Conservation (phyloP, 352 stramenopile species). For the Pythium rishiriense region DNA sequence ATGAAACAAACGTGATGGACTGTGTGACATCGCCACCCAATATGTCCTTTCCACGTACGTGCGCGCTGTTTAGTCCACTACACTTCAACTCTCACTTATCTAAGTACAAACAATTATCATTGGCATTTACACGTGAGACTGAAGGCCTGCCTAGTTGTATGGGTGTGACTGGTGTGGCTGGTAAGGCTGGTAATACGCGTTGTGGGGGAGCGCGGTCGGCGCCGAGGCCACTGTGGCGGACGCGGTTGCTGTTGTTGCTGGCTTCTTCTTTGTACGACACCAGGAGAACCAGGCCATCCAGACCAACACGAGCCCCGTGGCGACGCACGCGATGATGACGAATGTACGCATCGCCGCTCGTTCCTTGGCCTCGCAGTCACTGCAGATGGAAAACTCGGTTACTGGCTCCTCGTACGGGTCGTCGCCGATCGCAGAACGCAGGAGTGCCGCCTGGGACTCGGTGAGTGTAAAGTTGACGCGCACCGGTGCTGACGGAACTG, state of each 20-base stretch:
- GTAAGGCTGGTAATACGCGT: neutral
- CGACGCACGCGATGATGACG: neutral
- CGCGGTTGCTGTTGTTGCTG: neutral
- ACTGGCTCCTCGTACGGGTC: neutral
- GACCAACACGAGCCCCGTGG: neutral
- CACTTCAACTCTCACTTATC: too few species aligned
- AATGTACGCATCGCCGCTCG: neutral
- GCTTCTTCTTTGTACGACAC: neutral
- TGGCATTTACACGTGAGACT: too few species aligned
- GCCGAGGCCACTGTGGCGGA: neutral
- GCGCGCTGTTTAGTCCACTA: too few species aligned
- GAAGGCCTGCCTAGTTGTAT: too few species aligned
- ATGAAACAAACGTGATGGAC: too few species aligned
- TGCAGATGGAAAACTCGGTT: neutral
- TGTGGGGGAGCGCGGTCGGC: neutral
- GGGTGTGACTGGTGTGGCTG: too few species aligned
- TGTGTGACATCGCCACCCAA: too few species aligned
- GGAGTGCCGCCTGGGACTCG: neutral
- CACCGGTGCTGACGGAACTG: neutral
- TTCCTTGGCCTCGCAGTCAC: neutral
- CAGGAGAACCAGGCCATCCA: neutral
- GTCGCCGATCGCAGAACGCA: neutral
- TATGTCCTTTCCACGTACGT: too few species aligned
- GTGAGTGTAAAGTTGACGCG: neutral
- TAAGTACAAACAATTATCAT: too few species aligned